These are phyloP conservation scores for Podaxis sp. DNA, from an alignment of 768 basidiomycete species.

Conservation along the genomic window DNA sequence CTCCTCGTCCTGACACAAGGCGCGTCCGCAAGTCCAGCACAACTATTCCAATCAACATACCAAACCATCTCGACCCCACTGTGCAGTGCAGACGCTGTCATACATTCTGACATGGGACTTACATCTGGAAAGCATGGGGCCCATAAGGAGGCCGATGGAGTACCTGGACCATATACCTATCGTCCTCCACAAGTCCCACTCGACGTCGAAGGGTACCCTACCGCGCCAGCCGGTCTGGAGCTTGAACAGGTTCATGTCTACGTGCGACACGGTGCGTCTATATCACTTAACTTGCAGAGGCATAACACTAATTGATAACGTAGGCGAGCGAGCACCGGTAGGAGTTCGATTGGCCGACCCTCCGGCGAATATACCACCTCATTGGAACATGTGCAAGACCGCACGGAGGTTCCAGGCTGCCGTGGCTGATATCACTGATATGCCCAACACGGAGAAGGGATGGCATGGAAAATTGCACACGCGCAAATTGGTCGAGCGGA, in stretches of 20 bases:
- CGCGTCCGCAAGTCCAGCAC: background rate
- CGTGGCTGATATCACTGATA: constrained; percentile 31
- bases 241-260: constrained; percentile 76
- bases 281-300: background rate
- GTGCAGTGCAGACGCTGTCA: constrained; percentile 3
- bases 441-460: background rate
- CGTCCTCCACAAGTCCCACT: constrained; percentile 45
- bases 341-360: constrained; percentile 59
- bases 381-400: constrained; percentile 68
- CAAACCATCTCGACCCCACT: constrained; percentile 2
- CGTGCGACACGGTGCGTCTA: constrained; percentile 65
- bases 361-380: constrained; percentile 64
- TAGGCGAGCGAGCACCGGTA: constrained; percentile 81
- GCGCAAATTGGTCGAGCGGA: constrained; percentile 53
- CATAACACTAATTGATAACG: background rate
- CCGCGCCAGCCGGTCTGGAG: constrained; percentile 51
- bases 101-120: background rate
- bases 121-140: background rate
- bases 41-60: background rate
- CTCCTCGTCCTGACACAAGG: background rate
- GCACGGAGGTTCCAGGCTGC: constrained; percentile 50
- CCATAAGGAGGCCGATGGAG: background rate
- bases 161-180: constrained; percentile 19
- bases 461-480: constrained; percentile 31
- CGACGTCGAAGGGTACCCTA: constrained; percentile 61